Conservation (phyloP, 1,284 basidiomycete genomes). For the Gymnopus androsaceus region DNA sequence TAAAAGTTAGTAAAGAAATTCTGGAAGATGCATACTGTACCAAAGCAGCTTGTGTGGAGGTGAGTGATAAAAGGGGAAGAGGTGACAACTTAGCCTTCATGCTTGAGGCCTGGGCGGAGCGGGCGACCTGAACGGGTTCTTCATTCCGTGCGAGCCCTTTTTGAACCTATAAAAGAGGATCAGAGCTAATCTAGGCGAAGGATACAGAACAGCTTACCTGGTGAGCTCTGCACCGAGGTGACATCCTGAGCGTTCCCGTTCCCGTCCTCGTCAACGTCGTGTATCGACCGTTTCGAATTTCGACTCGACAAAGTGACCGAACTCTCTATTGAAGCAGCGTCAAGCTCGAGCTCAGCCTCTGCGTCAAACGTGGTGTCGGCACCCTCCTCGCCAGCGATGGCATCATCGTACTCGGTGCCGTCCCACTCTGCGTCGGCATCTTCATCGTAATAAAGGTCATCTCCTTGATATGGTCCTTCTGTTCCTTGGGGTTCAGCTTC, state of each 20-base stretch:
- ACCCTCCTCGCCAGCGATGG: constrained; percentile 37
- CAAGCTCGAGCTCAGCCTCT: constrained; percentile 30
- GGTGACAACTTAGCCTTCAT: constrained; percentile 15
- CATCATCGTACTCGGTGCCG: constrained; percentile 17
- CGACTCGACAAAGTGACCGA: constrained; percentile 50
- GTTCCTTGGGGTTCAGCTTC: neutral
- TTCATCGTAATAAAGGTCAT: constrained; percentile 11
- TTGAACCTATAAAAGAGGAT: constrained; percentile 10
- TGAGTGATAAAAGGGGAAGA: constrained; percentile 4
- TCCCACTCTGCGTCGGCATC: constrained; percentile 13
- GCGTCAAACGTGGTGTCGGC: constrained; percentile 30
- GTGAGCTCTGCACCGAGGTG: constrained; percentile 38
- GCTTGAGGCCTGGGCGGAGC: neutral
- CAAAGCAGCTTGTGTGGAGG: neutral
- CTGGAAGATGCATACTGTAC: neutral
- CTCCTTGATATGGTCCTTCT: neutral
- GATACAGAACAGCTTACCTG: constrained; percentile 37
- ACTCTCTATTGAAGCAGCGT: constrained; percentile 37
- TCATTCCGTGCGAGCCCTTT: constrained; percentile 16
- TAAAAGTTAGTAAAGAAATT: constrained; percentile 13
- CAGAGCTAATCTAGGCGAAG: neutral
- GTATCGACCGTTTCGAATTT: constrained; percentile 48
- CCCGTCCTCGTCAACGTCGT: constrained; percentile 52
- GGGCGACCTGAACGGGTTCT: neutral
- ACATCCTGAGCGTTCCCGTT: constrained; percentile 35